Base-by-base conservation (phyloP, 176 grass and related monocot genomes). In the Triticum timopheevii region DNA sequence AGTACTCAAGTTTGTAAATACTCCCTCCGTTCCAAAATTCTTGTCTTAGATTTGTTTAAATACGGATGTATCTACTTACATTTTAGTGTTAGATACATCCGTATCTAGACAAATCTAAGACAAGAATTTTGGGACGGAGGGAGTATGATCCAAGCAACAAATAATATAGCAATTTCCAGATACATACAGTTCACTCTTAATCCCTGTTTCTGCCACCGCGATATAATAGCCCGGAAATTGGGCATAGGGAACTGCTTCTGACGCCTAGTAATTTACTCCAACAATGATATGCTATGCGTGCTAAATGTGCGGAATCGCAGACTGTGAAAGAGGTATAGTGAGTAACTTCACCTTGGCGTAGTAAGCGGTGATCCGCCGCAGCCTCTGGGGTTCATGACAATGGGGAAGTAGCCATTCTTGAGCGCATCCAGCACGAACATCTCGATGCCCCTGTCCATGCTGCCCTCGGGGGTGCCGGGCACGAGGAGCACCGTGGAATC, bases 361-460 rank as follows among this genome's bases (percentile, higher is more conserved):
- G 93, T 98, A 36, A 98, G 27, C 0, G 96, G 93, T 8, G 96
- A 98, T n/a, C 93, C 86, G 10, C 83, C 93, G 28, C 96, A 98
- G 2, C 96, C 96, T 85, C 96, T 88, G 66, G 96, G 93, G n/a
- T 98, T 98, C 92, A 98, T 90, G 47, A 98, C 96, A 54, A 98
- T 80, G 35, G 96, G 93, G 35, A 98, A 98, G 72, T 91, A 98
- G 0, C 96, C 96, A 66, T 90, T 93, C 80, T 86, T 90, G 76
- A 98, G 80, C 0, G 92, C 92, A 47, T 91, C 93, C 49, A 91
- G 49, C 72, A 95, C 86, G 68, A 98, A 98, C 49, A 71, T 35
- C 70, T 84, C 86, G 56, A 95, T 62, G 76, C 61, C 87, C 17
- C 61, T 88, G 47, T 89, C 90, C 96, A 90, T 95, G 92, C 96